Base-by-base conservation (phyloP, 139 green algal genomes). In the Diplosphaera chodatii region DNA sequence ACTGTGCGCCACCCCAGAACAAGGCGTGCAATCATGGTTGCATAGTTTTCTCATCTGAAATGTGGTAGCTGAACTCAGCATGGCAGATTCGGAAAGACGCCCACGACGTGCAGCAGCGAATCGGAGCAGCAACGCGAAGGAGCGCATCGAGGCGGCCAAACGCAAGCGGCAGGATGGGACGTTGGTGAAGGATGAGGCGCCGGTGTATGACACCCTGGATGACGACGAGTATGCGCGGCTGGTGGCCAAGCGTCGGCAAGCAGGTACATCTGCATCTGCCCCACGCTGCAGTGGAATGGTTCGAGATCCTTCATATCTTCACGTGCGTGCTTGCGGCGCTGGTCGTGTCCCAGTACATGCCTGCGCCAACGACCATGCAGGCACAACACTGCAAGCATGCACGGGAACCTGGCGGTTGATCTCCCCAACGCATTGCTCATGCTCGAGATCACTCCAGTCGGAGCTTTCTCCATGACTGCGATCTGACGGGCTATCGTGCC, bases 161-260 rank as follows among this genome's bases (percentile, higher is more conserved):
- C 48, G 25, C 55, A 91, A 88, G 72, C 82, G 87, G 10, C 81
- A 75, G 3, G 70, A 87, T 6, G 72, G 65, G 0, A 96, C 84
- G 68, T 78, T 96, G 66, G 25, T 94, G 0, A 87, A 90, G 41
- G 79, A 93, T 63, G 92, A 98, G 71, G 82, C 88, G 10, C 78
- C 78, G 15, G 81, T 98, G 0, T 98, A 97, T 80, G 92, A 98
- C 66, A 85, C 90, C 2, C 82, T 98, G 23, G 78, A 92, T 34
- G 93, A 99, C 10, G 79, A 92, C 8, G 78, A 96, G 63, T 99
- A 99, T 72, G 84, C 80, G 0, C 67, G 91, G 63, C 70, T 98
- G 4, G 91, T 95, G 30, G 77, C 84, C 25, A 94, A 97, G 74
- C 74, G 92, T n/a, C 80, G 92, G 23, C 84, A 94, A 70, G 86